Evolutionary conservation across 169 alveolate species (phyloP).

Genomic region (Perkinsus chesapeaki): DNA sequence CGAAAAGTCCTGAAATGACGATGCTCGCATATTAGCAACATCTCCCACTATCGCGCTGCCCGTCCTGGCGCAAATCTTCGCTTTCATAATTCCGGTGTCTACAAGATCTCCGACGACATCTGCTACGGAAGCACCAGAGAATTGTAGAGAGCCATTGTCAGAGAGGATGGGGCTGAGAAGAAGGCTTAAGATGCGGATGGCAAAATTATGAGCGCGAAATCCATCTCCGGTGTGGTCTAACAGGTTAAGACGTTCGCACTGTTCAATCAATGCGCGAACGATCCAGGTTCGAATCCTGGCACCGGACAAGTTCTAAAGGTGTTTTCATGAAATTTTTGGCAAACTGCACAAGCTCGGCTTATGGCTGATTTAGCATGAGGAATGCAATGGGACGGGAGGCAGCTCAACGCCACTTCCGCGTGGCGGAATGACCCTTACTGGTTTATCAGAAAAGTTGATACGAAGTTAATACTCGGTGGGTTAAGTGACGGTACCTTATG

Average conservation of each 20-base stretch:
- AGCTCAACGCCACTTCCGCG: no score
- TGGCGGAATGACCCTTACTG: no score
- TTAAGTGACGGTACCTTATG: neutral
- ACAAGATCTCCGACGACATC: neutral
- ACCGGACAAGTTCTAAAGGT: neutral
- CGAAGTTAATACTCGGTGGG: no score
- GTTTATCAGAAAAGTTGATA: no score
- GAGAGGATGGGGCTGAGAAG: neutral
- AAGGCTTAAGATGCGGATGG: neutral
- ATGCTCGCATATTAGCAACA: neutral
- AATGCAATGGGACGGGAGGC: no score
- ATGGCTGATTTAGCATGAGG: no score
- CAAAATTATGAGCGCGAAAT: neutral
- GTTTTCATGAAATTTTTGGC: no score
- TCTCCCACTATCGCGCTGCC: neutral
- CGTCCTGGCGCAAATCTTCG: neutral
- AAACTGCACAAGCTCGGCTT: no score
- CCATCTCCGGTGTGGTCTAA: neutral
- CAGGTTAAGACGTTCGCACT: neutral
- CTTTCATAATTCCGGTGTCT: neutral
- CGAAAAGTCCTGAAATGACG: neutral
- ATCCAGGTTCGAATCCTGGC: constrained; percentile 2
- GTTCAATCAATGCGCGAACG: neutral
- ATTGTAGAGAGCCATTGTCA: neutral
- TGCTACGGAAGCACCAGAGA: neutral